A percentile compares a stretch with the other conserved stretches of the same genome.
phyloP scores from a whole-genome alignment of 2,329 filamentous ascomycete species.

The Leptographium lundbergii region DNA sequence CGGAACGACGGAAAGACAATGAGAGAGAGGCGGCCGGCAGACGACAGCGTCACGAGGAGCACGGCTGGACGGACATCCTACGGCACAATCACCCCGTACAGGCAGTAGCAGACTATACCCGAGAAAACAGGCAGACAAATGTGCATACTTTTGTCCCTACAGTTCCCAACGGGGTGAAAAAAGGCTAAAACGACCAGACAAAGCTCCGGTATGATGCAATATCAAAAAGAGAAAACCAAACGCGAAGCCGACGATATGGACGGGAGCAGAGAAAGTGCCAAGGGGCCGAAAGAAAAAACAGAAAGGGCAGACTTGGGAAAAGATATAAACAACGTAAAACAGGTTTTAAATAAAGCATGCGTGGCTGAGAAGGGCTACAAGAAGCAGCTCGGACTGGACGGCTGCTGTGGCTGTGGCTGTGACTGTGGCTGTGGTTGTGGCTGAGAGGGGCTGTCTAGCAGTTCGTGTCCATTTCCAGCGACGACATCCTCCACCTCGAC shows the following conservation, averaged over 20 bases:
- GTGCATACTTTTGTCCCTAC: too few species aligned
- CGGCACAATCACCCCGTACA: too few species aligned
- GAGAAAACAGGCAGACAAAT: background rate
- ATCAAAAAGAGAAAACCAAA: background rate
- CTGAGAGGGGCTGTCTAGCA: background rate
- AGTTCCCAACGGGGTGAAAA: too few species aligned
- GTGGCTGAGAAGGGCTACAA: constrained; percentile 2
- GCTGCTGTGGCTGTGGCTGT: background rate
- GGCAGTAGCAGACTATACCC: background rate
- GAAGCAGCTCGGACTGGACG: constrained; percentile 8
- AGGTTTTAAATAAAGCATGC: background rate
- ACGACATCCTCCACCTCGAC: background rate
- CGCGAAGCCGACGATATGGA: constrained; percentile 14
- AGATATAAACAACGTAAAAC: too few species aligned
- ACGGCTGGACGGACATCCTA: background rate
- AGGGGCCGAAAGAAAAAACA: too few species aligned
- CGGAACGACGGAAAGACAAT: too few species aligned
- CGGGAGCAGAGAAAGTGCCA: background rate
- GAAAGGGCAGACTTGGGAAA: background rate
- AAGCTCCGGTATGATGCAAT: too few species aligned
- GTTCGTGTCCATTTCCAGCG: too few species aligned
- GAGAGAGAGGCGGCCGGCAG: background rate
- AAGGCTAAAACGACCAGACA: too few species aligned
- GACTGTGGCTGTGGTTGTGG: background rate
- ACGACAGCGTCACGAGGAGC: too few species aligned